phyloP scores from a whole-genome alignment of 2,329 filamentous ascomycete genomes.

The Aspergillus calidoustus region DNA sequence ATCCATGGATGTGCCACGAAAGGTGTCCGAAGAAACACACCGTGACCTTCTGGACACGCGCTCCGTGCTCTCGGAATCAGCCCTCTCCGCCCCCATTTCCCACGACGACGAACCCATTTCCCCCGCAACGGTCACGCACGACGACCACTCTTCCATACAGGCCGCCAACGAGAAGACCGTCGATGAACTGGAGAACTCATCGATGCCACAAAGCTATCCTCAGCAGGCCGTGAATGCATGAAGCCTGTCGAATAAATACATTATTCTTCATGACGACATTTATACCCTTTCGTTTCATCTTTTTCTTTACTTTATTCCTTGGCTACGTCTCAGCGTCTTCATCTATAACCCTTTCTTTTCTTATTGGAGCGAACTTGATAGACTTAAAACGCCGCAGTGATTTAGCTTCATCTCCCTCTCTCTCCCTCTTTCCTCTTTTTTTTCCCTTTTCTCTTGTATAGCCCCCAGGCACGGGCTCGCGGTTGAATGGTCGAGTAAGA shows the following conservation, averaged over 20 bases:
- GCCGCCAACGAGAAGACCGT: conserved; percentile 11
- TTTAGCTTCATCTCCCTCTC: not conserved
- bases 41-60: conserved; percentile 11
- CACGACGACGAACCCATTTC: conserved; percentile 8
- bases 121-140: conserved; percentile 5
- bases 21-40: conserved; percentile 42
- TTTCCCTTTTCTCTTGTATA: conserved; percentile 4
- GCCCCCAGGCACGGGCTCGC: not conserved
- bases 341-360: not conserved
- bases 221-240: conserved; percentile 36
- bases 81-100: conserved; percentile 11
- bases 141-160: conserved; percentile 11
- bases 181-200: conserved; percentile 25
- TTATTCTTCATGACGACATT: conserved; percentile 16
- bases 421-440: not conserved
- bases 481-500: conserved; percentile 9
- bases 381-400: not conserved
- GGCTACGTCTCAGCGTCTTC: conserved; percentile 15
- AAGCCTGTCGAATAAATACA: conserved; percentile 11
- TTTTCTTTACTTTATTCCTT: conserved; percentile 16
- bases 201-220: conserved; percentile 26
- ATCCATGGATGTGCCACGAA: conserved; percentile 25
- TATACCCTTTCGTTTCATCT: conserved; percentile 15
- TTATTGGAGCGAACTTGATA: conserved; percentile 7
- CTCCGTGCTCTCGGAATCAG: conserved; percentile 13